Evolutionary conservation across 495 filamentous ascomycete genomes (phyloP), one percentile per base, ranked within the genome.

Genomic region (Bryoglossum gracile): DNA sequence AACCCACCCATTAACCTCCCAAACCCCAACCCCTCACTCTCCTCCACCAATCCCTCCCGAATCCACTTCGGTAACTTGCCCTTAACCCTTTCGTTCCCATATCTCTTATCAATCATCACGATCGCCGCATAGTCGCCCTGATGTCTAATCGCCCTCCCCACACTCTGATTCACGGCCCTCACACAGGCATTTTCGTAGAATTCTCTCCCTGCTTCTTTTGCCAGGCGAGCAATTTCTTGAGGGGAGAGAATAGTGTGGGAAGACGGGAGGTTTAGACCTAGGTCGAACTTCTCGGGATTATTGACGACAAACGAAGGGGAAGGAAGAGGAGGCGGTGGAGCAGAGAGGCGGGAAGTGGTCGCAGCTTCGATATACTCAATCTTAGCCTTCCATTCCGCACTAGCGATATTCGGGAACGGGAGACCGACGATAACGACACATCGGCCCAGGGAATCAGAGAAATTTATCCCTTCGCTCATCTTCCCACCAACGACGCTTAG

Each of bases 131-230:
- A 96, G 56, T 98, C 92, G 30, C 76, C 75, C 11, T 74, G 77
- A 65, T 98, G 92, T 28, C 92, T 71, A 53, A 98, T 95, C 1
- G 90, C 92, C 50, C 92, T 73, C 3, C 92, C 92, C 54, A 98
- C 87, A 58, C 86, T 89, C 70, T 98, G 92, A 63, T 98, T 98
- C 33, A 98, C 94, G 11, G 91, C 88, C 34, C 92, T 74, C 88
- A 98, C 95, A 65, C 88, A 94, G 2, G 87, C 80, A 59, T 97
- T 97, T 64, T 95, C 90, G 61, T 94, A 95, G 62, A 91, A 94
- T 30, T 91, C 87, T 26, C 82, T 69, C 2, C 80, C 80, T 1
- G 81, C 85, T 43, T 80, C 80, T 58, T 83, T 89, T 18, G 78
- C 77, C 3, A 60, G 61, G 6, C 42, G 2, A 0, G 59, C 62